Evolutionary conservation across 1,284 basidiomycete species (phyloP), one percentile per base, ranked within the genome.

Genomic region (Lignosus rhinocerotis): DNA sequence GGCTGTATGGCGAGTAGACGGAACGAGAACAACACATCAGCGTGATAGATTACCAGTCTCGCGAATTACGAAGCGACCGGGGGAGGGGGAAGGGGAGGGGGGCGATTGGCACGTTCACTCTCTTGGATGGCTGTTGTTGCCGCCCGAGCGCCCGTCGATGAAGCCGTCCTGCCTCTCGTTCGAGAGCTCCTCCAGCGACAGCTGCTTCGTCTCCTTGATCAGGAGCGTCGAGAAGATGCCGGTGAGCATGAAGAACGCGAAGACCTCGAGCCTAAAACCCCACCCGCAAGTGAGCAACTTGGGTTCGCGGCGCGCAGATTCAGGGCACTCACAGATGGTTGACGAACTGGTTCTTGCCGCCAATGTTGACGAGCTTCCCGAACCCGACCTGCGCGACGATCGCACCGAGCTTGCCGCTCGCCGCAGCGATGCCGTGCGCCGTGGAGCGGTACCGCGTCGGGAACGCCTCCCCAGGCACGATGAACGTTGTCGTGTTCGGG

Each of bases 391-490:
- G 87, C 5, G 86, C 82, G 32, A 90, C 70, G 68, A 90, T 80
- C 31, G 87, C 88, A 31, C 88, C 88, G 41, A 87, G 66, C 72
- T 88, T 91, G 30, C 86, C 86, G 25, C 78, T 79, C 1, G 87
- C 87, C 21, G 88, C 88, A 2, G 83, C 83, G 66, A 90, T 85
- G 58, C 89, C 87, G 71, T 88, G 82, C 5, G 81, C 85, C 12
- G 88, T 89, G 1, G 85, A 81, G 51, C 87, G 79, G 74, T 89
- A 88, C 33, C 88, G 81, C 4, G 90, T 90, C 2, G 90, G 88
- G 80, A 90, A 92, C 31, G 78, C 80, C 71, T 92, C 88, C 6
- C 82, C 87, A 30, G 90, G 90, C 44, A 90, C 73, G 62, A 91
- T 66, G 62, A 78, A 91, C 12, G 88, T 90, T 1, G 89, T 91